Evolutionary conservation across 2,329 filamentous ascomycete genomes (phyloP).

Genomic region (Nemania sp.): DNA sequence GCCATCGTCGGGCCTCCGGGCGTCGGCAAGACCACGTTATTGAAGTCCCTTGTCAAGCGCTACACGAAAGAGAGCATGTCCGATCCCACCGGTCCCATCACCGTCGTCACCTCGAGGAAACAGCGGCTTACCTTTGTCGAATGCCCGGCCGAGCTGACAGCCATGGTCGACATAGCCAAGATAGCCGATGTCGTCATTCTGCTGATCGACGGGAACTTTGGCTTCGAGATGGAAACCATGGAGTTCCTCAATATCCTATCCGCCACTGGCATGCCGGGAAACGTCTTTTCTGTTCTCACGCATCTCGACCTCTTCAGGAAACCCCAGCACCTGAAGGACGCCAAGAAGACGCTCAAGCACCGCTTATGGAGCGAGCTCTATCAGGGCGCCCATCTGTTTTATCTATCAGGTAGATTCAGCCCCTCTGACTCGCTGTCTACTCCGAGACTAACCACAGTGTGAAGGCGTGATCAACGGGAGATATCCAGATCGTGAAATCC

Average conservation of each 20-base stretch:
- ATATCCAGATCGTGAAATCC: slow-evolving; percentile 94
- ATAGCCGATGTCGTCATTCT: slow-evolving; percentile 95
- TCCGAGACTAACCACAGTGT: slow-evolving; percentile 7
- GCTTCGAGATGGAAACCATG: slow-evolving; percentile 99
- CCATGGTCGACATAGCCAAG: slow-evolving; percentile 97
- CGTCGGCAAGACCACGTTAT: slow-evolving; percentile 91
- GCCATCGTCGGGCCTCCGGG: slow-evolving; percentile 93
- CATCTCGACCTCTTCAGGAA: slow-evolving; percentile 96
- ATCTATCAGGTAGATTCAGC: slow-evolving; percentile 67
- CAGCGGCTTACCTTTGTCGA: slow-evolving; percentile 94
- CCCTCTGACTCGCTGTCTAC: background rate
- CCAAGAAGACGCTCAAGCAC: slow-evolving; percentile 96
- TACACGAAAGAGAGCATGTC: slow-evolving; percentile 88
- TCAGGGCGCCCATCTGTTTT: slow-evolving; percentile 95
- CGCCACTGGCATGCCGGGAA: slow-evolving; percentile 96
- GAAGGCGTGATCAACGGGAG: slow-evolving; percentile 85
- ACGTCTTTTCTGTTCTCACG: slow-evolving; percentile 95
- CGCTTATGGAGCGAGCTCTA: slow-evolving; percentile 97
- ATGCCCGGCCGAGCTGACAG: slow-evolving; percentile 93
- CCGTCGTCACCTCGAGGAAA: slow-evolving; percentile 94
- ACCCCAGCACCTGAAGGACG: slow-evolving; percentile 78
- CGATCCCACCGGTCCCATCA: slow-evolving; percentile 88
- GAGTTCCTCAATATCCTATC: slow-evolving; percentile 94
- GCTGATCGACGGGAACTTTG: slow-evolving; percentile 98
- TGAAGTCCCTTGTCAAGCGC: slow-evolving; percentile 80